Percentiles rank a stretch among this genome's conserved stretches.
phyloP scores from a whole-genome alignment of 371 early-diverging fungal genomes.

The Rhizopus stolonifer region DNA sequence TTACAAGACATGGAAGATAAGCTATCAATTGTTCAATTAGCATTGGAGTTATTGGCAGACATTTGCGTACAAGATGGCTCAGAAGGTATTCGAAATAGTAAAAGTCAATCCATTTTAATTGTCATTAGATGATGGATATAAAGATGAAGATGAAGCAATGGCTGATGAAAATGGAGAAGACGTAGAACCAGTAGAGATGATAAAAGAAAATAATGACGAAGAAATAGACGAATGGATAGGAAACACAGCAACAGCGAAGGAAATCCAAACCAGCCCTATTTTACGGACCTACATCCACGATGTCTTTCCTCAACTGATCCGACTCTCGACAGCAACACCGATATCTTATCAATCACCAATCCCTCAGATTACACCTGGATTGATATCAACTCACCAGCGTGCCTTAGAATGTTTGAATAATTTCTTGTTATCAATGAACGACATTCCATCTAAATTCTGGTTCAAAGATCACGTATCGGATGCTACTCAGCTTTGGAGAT shows the following conservation, averaged over 20 bases:
- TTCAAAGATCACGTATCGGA: slow-evolving; percentile 56
- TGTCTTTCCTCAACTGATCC: slow-evolving; percentile 56
- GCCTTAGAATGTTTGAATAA: slow-evolving; percentile 77
- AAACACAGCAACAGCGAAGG: slow-evolving; percentile 4
- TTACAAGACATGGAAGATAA: slow-evolving; percentile 54
- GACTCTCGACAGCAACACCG: slow-evolving; percentile 55
- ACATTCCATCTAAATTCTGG: slow-evolving; percentile 65
- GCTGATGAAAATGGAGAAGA: slow-evolving; percentile 49
- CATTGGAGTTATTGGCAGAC: slow-evolving; percentile 83
- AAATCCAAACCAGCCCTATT: slow-evolving; percentile 38
- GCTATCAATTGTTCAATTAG: slow-evolving; percentile 69
- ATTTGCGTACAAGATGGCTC: slow-evolving; percentile 70
- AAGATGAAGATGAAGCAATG: slow-evolving; percentile 50
- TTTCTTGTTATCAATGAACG: slow-evolving; percentile 68
- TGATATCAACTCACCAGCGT: slow-evolving; percentile 61
- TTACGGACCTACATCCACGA: slow-evolving; percentile 49
- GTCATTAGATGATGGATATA: slow-evolving; percentile 44
- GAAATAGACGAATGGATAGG: slow-evolving; percentile 25
- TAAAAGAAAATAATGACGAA: slow-evolving; percentile 42
- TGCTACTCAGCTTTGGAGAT: slow-evolving; percentile 62
- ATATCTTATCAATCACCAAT: slow-evolving; percentile 47
- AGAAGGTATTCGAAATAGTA: slow-evolving; percentile 27
- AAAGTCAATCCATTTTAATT: no score
- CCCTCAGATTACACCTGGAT: slow-evolving; percentile 36
- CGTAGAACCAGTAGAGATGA: slow-evolving; percentile 39